Evolutionary conservation across 2,329 filamentous ascomycete species (phyloP).

Genomic region (Calonectria pseudoturangicola): DNA sequence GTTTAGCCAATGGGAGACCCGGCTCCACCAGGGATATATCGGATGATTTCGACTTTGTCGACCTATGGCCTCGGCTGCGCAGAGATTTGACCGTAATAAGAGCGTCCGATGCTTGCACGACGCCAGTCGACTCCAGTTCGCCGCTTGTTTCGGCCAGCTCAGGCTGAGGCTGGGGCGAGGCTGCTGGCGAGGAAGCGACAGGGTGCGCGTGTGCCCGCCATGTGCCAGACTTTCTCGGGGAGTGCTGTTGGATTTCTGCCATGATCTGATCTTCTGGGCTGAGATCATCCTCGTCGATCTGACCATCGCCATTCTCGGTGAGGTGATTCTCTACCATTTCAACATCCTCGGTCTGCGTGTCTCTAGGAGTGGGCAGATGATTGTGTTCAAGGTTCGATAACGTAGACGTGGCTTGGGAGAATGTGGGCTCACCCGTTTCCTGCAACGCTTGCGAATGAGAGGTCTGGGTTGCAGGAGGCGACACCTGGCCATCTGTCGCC

Average conservation of each 20-base stretch:
- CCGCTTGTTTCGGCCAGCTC: slow-evolving; percentile 37
- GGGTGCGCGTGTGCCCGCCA: slow-evolving; percentile 34
- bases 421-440: slow-evolving; percentile 35
- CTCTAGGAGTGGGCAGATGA: slow-evolving; percentile 50
- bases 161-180: slow-evolving; percentile 40
- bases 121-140: slow-evolving; percentile 38
- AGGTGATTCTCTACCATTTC: slow-evolving; percentile 44
- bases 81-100: slow-evolving; percentile 56
- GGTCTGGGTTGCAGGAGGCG: slow-evolving; percentile 49
- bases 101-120: slow-evolving; percentile 49
- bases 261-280: slow-evolving; percentile 56
- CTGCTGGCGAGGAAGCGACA: slow-evolving; percentile 38
- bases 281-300: slow-evolving; percentile 50
- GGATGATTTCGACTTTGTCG: slow-evolving; percentile 50
- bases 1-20: slow-evolving; percentile 55
- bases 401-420: slow-evolving; percentile 38
- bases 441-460: slow-evolving; percentile 42
- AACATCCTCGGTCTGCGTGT: slow-evolving; percentile 47
- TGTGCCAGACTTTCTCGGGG: slow-evolving; percentile 43
- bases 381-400: slow-evolving; percentile 39
- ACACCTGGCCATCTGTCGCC: slow-evolving; percentile 46
- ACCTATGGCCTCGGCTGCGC: slow-evolving; percentile 55
- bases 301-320: slow-evolving; percentile 32
- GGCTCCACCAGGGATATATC: slow-evolving; percentile 54
- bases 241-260: slow-evolving; percentile 55